Evolutionary conservation across 2,329 filamentous ascomycete species (phyloP).

Genomic region (Alternaria gaisen): DNA sequence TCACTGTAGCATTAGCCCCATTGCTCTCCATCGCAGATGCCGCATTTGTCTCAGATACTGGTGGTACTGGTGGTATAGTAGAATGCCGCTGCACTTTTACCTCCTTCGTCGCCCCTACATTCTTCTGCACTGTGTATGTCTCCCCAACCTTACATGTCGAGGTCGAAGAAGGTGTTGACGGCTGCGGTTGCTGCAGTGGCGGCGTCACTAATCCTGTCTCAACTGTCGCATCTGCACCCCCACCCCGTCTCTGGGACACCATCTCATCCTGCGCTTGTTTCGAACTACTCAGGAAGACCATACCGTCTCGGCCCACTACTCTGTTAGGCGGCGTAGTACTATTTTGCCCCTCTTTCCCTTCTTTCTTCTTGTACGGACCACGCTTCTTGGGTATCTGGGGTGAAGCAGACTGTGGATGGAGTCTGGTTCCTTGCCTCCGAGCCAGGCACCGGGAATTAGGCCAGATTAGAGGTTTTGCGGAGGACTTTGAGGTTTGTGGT

Average conservation of each 20-base stretch:
- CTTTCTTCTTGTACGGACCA: constrained; percentile 3
- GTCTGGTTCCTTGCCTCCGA: not conserved
- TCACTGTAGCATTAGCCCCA: not conserved
- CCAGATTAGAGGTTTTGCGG: not conserved
- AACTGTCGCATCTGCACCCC: not conserved
- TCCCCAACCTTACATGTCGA: not conserved
- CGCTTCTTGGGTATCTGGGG: not conserved
- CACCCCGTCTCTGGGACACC: not conserved
- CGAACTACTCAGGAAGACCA: not conserved
- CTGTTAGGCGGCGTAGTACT: not conserved
- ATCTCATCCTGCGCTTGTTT: not conserved
- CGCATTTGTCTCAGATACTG: not conserved
- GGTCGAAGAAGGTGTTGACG: not conserved
- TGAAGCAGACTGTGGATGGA: not conserved
- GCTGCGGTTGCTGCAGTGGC: not conserved
- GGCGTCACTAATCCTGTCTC: not conserved
- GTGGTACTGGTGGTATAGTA: not conserved
- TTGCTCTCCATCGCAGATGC: not conserved
- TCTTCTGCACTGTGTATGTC: not conserved
- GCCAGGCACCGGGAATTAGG: not conserved
- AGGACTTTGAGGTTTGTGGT: not conserved
- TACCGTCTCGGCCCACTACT: not conserved
- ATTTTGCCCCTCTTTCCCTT: not conserved
- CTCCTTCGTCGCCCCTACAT: not conserved
- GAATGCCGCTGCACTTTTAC: not conserved